These are phyloP conservation scores for Tetrapisispora namnaoensis DNA, from an alignment of 805 yeast species.

Conservation along the genomic window DNA sequence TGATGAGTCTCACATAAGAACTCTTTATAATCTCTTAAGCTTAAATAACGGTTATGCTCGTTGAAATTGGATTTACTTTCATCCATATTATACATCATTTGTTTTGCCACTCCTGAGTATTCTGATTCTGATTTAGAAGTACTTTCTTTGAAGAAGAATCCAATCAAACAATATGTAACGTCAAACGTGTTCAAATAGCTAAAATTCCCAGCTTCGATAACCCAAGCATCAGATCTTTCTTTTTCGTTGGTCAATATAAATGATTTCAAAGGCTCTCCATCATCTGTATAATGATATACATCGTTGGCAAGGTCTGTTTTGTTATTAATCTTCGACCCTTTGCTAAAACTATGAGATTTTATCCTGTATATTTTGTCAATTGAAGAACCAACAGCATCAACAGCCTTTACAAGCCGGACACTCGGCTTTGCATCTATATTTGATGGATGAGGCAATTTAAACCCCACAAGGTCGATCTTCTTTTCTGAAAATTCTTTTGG, in stretches of 20 bases:
- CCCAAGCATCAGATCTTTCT: slow-evolving; percentile 17
- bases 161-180: slow-evolving; percentile 21
- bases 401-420: slow-evolving; percentile 9
- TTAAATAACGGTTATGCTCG: slow-evolving; percentile 15
- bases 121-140: slow-evolving; percentile 13
- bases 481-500: background rate
- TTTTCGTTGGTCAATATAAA: slow-evolving; percentile 14
- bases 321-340: slow-evolving; percentile 14
- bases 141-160: slow-evolving; percentile 12
- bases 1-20: slow-evolving; percentile 25
- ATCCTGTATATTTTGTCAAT: slow-evolving; percentile 9
- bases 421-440: slow-evolving; percentile 15
- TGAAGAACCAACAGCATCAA: slow-evolving; percentile 3
- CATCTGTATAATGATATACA: slow-evolving; percentile 19
- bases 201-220: slow-evolving; percentile 13
- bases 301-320: slow-evolving; percentile 17
- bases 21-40: slow-evolving; percentile 26
- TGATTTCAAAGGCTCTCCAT: slow-evolving; percentile 20
- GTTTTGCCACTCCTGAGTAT: slow-evolving; percentile 5
- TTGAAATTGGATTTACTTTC: too few species aligned
- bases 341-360: slow-evolving; percentile 19
- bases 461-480: background rate
- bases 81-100: background rate
- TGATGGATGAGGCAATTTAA: slow-evolving; percentile 25
- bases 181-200: slow-evolving; percentile 15